Conservation (phyloP, 164 flowering plant genomes). For the Piper longum region DNA sequence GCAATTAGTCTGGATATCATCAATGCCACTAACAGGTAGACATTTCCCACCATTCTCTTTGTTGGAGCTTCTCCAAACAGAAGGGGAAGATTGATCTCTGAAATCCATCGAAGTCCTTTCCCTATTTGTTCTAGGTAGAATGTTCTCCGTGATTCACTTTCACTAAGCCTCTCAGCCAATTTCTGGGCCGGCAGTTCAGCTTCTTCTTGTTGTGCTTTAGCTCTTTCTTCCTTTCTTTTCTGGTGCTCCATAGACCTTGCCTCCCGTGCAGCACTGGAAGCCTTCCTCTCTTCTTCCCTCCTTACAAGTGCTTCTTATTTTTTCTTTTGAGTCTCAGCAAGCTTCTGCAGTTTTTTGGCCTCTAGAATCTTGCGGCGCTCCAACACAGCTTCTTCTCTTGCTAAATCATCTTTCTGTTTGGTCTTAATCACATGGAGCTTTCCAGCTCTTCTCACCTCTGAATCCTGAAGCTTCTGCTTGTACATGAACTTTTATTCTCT, state of each 20-base stretch:
- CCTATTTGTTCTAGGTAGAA: conserved; percentile 84
- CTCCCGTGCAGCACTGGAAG: conserved; percentile 92
- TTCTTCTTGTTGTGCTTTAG: conserved; percentile 93
- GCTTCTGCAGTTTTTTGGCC: conserved; percentile 91
- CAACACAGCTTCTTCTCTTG: conserved; percentile 92
- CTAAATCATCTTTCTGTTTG: conserved; percentile 89
- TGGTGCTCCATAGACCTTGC: conserved; percentile 81
- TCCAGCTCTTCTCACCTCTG: conserved; percentile 91
- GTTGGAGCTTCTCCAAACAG: conserved; percentile 40
- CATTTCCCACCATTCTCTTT: conserved; percentile 55
- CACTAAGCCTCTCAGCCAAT: conserved; percentile 82
- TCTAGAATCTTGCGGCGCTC: conserved; percentile 80
- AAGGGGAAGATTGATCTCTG: conserved; percentile 90
- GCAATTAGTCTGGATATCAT: conserved; percentile 37
- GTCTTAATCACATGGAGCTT: conserved; percentile 66
- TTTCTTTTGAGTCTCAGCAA: conserved; percentile 78
- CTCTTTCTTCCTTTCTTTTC: conserved; percentile 71
- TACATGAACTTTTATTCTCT: conserved; percentile 76
- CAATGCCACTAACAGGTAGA: conserved; percentile 25
- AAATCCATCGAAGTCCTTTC: conserved; percentile 95
- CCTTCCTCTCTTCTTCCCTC: conserved; percentile 92
- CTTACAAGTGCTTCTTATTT: conserved; percentile 91
- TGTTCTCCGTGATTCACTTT: conserved; percentile 91
- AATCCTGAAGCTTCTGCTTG: conserved; percentile 84
- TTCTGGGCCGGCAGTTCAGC: conserved; percentile 90